Percentiles rank a stretch among this genome's conserved stretches.
phyloP scores from a whole-genome alignment of 2,329 filamentous ascomycete genomes.

The Aspergillus pseudonomiae region DNA sequence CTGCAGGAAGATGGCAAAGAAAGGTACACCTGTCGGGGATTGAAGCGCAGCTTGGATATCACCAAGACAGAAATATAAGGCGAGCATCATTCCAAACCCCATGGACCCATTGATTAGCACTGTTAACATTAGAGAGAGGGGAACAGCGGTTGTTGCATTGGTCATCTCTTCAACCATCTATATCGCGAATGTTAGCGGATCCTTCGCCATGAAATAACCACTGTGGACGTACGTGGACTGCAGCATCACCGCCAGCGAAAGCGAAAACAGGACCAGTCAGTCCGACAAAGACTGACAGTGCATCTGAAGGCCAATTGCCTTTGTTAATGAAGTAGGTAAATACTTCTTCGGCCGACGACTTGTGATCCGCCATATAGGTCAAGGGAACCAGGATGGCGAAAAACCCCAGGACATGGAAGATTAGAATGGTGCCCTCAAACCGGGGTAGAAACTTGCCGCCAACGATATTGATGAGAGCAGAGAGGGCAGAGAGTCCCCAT shows the following conservation, averaged over 20 bases:
- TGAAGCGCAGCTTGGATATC: constrained; percentile 31
- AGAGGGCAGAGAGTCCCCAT: constrained; percentile 46
- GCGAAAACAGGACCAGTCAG: constrained; percentile 39
- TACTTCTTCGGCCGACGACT: constrained; percentile 46
- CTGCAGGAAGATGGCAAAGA: constrained; percentile 38
- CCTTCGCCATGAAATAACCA: background rate
- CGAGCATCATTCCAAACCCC: constrained; percentile 42
- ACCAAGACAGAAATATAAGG: constrained; percentile 43
- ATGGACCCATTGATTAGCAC: constrained; percentile 40
- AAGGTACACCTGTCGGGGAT: constrained; percentile 36
- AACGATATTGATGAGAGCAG: constrained; percentile 48
- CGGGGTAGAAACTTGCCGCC: constrained; percentile 48
- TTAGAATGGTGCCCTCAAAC: constrained; percentile 53
- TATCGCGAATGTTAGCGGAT: background rate
- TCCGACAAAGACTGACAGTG: constrained; percentile 45
- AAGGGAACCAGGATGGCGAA: constrained; percentile 55
- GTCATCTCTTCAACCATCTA: constrained; percentile 45
- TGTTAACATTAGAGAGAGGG: constrained; percentile 39
- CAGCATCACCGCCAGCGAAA: constrained; percentile 41
- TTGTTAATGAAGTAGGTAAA: constrained; percentile 54
- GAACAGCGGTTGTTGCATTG: constrained; percentile 40
- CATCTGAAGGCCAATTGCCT: constrained; percentile 48
- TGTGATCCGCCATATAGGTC: constrained; percentile 45
- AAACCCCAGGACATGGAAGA: constrained; percentile 56
- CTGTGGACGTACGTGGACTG: constrained; percentile 38